Conservation (phyloP, 306 rosid genomes). For the Citrullus colocynthis region DNA sequence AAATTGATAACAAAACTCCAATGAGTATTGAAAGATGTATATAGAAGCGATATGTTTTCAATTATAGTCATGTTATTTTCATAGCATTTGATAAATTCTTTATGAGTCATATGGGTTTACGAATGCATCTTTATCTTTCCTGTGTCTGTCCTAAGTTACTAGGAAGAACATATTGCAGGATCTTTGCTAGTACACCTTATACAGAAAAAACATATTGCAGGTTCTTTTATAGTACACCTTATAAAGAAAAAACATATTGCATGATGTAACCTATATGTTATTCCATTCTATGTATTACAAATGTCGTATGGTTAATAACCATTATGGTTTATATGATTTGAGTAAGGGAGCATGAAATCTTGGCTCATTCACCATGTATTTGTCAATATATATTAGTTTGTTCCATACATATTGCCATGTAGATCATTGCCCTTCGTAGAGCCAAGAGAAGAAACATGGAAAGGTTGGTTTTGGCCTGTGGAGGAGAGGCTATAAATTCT, state of each 20-base stretch:
- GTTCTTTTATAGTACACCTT: no score
- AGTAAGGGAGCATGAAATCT: not conserved
- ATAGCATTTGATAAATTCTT: not conserved
- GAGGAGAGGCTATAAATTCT: slow-evolving; percentile 92
- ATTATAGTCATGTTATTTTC: not conserved
- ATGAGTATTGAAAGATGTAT: not conserved
- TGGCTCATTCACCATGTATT: not conserved
- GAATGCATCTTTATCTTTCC: not conserved
- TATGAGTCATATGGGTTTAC: not conserved
- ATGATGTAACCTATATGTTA: not conserved
- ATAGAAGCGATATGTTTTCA: not conserved
- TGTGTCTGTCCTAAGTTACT: not conserved
- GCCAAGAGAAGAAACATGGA: slow-evolving; percentile 99
- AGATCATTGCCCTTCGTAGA: slow-evolving; percentile 92
- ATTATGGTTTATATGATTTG: not conserved
- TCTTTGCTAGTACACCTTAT: no score
- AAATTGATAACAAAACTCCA: not conserved
- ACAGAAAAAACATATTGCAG: not conserved
- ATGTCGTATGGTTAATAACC: not conserved
- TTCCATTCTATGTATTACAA: not conserved
- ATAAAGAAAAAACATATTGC: no score
- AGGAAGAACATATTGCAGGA: not conserved
- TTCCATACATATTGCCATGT: not conserved
- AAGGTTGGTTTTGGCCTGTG: slow-evolving; percentile 92
- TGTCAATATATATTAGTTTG: slow-evolving; percentile 6